Evolutionary conservation across 2,329 filamentous ascomycete genomes (phyloP).

Genomic region (Blastomyces parvus): DNA sequence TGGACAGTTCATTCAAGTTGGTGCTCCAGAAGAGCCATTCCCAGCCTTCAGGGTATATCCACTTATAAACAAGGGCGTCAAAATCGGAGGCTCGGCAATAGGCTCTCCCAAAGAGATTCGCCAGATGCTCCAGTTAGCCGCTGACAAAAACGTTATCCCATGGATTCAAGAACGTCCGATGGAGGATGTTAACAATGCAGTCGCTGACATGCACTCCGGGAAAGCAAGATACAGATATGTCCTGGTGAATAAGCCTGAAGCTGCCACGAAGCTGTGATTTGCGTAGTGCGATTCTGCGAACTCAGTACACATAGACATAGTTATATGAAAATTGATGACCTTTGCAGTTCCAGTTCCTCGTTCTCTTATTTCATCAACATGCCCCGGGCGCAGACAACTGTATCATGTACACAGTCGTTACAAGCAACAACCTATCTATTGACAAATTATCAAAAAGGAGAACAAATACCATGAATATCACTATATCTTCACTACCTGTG

Average conservation of each 20-base stretch:
- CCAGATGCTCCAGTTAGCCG: constrained; percentile 36
- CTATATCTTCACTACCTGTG: too few relatives aligned
- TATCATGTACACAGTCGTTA: too few relatives aligned
- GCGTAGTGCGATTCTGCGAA: neutral
- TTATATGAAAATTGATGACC: neutral
- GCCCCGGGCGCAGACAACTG: too few relatives aligned
- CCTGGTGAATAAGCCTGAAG: constrained; percentile 30
- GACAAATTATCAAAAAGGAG: too few relatives aligned
- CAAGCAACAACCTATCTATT: too few relatives aligned
- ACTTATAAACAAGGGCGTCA: constrained; percentile 49
- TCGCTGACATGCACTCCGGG: constrained; percentile 38
- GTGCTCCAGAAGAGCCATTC: constrained; percentile 51
- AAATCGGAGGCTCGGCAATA: constrained; percentile 42
- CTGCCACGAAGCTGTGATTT: constrained; percentile 24
- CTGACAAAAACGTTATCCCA: constrained; percentile 33
- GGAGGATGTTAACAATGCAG: constrained; percentile 35
- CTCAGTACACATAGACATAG: neutral
- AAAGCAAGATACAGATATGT: constrained; percentile 42
- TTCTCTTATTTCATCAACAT: too few relatives aligned
- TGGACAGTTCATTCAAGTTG: constrained; percentile 57
- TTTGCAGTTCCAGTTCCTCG: too few relatives aligned
- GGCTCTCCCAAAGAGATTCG: constrained; percentile 36
- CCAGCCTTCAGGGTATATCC: constrained; percentile 49
- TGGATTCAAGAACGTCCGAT: constrained; percentile 37
- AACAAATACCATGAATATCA: too few relatives aligned